Base-by-base conservation (phyloP, 176 grass and related monocot species). In the Oryza punctata region DNA sequence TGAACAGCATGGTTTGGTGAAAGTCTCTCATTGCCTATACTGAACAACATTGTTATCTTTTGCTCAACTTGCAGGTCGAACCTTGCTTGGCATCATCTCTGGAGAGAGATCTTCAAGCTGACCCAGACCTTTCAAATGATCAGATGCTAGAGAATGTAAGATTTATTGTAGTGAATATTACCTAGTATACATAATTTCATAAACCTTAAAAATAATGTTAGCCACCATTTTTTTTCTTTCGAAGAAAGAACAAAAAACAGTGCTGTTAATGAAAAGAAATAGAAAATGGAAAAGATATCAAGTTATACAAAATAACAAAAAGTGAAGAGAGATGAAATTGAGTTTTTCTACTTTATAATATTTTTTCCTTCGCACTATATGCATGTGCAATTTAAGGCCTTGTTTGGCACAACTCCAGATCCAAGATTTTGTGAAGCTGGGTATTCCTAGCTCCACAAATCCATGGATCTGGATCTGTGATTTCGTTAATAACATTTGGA, bases 91-190 rank as follows among this genome's bases (percentile, higher is more conserved):
- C 3, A 85, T 81, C 72, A 65, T 43, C 43, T 49, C 1, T 33
- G 13, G 19, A 75, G 71, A 64, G 65, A 50, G 71, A 67, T 67
- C 61, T 74, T 76, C 29, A 85, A 77, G 59, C 78, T 72, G 54
- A 72, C 11, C 67, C 26, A 35, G 40, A 43, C 43, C 78, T 78
- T 82, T 81, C 83, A 59, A 72, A 77, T 13, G 78, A 85, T 3
- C 13, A 72, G 59, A 78, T 54, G 9, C 65, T 67, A 82, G 66
- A 78, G 59, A 86, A 86, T 71, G 82, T 77, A 85, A 85, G 71
- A 35, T 64, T 28, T 25, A 32, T 50, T 52, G 11, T 60, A 52
- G 14, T 54, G 10, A 75, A 65, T 45, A 65, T 69, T 54, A 4
- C 9, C 18, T 2, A 66, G 40, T 54, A 4, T 19, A 18, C 6